Base-by-base conservation (phyloP, 2,329 filamentous ascomycete species). In the Ceratocystis harringtonii region DNA sequence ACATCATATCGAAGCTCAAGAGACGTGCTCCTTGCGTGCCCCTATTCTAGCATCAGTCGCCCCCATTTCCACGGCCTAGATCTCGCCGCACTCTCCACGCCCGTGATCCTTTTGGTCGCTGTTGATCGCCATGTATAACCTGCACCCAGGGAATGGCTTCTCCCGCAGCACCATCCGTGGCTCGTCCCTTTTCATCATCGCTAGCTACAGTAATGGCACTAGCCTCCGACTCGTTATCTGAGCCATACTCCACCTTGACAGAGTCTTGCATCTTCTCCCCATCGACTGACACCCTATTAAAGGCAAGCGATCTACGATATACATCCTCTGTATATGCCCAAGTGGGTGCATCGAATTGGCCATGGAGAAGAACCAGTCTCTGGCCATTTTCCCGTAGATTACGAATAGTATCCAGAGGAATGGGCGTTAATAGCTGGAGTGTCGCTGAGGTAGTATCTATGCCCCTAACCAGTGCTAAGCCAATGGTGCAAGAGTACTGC, bases 321-420 rank as follows among this genome's bases (percentile, higher is more conserved):
- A 85, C 69, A 44, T 86, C 82, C 71, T 89, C 86, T 0, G 82
- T 82, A 68, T 87, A 88, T 1, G 85, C 84, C 86, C 86, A 90
- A 2, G 79, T 83, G 0, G 87, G 85, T 1, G 81, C 75, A 70
- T 90, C 87, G 65, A 88, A 83, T 69, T 82, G 85, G 1, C 87
- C 87, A 64, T 85, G 81, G 0, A 90, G 80, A 2, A 90, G 76
- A 2, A 89, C 80, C 17, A 89, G 75, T 17, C 78, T 75, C 41
- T 78, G 75, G 0, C 79, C 79, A 32, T 73, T 72, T 6, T 74
- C 70, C 52, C 72, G 75, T 19, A 78, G 71, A 8, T 74, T 71
- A 45, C 75, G 72, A 17, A 84, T 76, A 2, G 73, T 70, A 2
- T 74, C 70, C 0, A 72, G 63, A 0, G 76, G 65, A 5, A 85